Evolutionary conservation across 1,284 basidiomycete genomes (phyloP).

Genomic region (Ganoderma boninense): DNA sequence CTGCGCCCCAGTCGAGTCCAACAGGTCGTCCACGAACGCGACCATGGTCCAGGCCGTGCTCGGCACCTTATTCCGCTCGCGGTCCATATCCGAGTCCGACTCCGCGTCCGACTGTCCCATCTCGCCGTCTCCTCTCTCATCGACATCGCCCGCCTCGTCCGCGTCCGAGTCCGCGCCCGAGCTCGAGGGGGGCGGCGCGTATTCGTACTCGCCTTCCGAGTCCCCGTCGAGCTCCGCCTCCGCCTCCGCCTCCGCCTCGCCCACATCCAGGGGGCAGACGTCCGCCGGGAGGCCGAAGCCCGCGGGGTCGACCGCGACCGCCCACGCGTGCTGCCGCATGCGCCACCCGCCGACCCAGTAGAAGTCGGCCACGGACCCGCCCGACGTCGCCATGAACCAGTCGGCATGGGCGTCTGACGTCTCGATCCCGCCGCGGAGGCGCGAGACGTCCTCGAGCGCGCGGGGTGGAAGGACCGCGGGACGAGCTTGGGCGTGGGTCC

Average conservation of each 20-base stretch:
- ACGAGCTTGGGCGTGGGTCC: background rate
- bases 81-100: background rate
- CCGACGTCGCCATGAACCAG: background rate
- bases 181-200: background rate
- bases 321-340: background rate
- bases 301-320: background rate
- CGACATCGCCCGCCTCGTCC: background rate
- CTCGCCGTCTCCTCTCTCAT: background rate
- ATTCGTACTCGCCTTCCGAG: slow-evolving; percentile 3
- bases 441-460: background rate
- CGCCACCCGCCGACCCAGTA: background rate
- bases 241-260: background rate
- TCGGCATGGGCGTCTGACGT: background rate
- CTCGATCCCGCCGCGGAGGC: background rate
- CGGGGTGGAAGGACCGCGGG: background rate
- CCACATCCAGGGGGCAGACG: background rate
- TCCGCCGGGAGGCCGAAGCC: too few relatives aligned
- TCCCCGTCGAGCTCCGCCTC: background rate
- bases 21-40: background rate
- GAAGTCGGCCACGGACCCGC: background rate
- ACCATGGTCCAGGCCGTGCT: too few relatives aligned
- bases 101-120: background rate
- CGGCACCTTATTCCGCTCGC: background rate
- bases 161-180: background rate
- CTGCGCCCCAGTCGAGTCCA: background rate